Evolutionary conservation across 768 basidiomycete genomes (phyloP).

Genomic region (Sistotremastrum niveocremeum): DNA sequence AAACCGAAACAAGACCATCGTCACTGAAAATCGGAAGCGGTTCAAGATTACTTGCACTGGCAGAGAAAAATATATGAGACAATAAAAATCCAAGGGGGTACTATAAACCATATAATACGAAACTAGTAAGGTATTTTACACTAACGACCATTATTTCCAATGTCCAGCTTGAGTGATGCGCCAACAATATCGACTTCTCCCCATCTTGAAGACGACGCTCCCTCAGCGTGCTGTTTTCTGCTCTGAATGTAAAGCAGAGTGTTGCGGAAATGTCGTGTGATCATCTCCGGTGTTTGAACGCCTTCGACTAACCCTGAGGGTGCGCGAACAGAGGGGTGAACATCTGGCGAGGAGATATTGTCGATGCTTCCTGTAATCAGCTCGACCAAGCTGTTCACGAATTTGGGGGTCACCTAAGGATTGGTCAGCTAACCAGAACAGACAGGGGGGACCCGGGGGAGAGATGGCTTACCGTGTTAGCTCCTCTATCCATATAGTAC

Average conservation of each 20-base stretch:
- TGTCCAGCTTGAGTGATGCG: slow-evolving; percentile 80
- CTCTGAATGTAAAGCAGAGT: slow-evolving; percentile 72
- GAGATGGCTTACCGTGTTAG: slow-evolving; percentile 59
- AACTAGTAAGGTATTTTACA: background rate
- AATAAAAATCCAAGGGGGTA: too few relatives aligned
- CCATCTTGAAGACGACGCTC: slow-evolving; percentile 47
- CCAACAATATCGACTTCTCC: slow-evolving; percentile 83
- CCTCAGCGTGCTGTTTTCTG: slow-evolving; percentile 43
- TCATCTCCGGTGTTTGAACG: slow-evolving; percentile 87
- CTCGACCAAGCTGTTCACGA: slow-evolving; percentile 92
- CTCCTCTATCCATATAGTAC: slow-evolving; percentile 89
- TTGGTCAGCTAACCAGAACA: background rate
- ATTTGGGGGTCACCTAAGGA: slow-evolving; percentile 79
- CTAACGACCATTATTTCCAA: slow-evolving; percentile 13
- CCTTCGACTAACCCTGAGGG: slow-evolving; percentile 86
- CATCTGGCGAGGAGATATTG: slow-evolving; percentile 72
- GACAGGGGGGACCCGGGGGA: background rate
- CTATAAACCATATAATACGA: too few relatives aligned
- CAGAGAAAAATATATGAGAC: too few relatives aligned
- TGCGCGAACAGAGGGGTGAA: slow-evolving; percentile 79
- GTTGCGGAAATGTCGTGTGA: slow-evolving; percentile 85
- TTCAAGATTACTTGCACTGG: too few relatives aligned
- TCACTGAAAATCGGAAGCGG: too few relatives aligned
- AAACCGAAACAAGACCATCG: slow-evolving; percentile 67
- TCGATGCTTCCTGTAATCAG: slow-evolving; percentile 92